These are phyloP conservation scores for Nematocida parisii DNA, from an alignment of 371 early-diverging fungal genomes.

Conservation along the genomic window DNA sequence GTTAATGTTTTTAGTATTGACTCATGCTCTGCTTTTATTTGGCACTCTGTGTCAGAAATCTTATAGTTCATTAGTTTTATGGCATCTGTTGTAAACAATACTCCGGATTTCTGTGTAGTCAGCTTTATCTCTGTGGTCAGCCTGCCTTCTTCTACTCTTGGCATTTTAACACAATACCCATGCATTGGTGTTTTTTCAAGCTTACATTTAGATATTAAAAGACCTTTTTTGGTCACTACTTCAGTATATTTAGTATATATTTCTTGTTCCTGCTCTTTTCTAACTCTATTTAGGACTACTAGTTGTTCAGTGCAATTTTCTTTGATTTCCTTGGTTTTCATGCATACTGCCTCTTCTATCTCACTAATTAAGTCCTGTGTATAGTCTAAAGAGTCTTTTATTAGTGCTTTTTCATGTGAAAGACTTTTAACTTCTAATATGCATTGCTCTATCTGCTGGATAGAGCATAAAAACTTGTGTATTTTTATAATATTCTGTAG, in stretches of 20 bases:
- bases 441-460: neutral
- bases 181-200: slow-evolving; percentile 29
- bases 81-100: slow-evolving; percentile 65
- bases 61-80: slow-evolving; percentile 33
- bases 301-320: slow-evolving; percentile 32
- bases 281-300: slow-evolving; percentile 2
- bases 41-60: slow-evolving; percentile 15
- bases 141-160: slow-evolving; percentile 60
- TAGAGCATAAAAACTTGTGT: slow-evolving; percentile 8
- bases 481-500: slow-evolving; percentile 62
- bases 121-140: slow-evolving; percentile 59
- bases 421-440: neutral
- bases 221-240: slow-evolving; percentile 19
- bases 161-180: slow-evolving; percentile 62
- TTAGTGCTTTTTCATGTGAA: neutral
- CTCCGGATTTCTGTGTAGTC: slow-evolving; percentile 65
- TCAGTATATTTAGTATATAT: slow-evolving; percentile 60
- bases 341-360: slow-evolving; percentile 60
- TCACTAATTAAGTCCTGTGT: slow-evolving; percentile 39
- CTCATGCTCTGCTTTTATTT: slow-evolving; percentile 54
- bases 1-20: slow-evolving; percentile 48
- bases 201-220: slow-evolving; percentile 2
- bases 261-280: slow-evolving; percentile 53
- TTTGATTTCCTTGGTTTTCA: slow-evolving; percentile 25
- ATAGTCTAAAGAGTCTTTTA: slow-evolving; percentile 24